Base-by-base conservation (phyloP, 2,329 filamentous ascomycete species). In the Sporothrix sp. region DNA sequence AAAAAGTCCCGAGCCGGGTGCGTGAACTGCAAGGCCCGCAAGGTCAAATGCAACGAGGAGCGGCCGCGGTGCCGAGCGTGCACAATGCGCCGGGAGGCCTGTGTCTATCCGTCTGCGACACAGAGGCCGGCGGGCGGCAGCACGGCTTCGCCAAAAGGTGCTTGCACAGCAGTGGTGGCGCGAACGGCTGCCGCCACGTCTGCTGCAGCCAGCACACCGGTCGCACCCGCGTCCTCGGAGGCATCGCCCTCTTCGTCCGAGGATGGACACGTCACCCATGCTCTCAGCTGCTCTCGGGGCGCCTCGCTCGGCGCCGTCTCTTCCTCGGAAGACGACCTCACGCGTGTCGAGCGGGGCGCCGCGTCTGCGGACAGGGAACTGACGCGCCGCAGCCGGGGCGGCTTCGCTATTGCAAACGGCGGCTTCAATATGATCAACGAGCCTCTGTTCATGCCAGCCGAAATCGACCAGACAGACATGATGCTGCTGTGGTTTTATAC, bases 401-500 rank as follows among this genome's bases (percentile, higher is more conserved):
- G 43, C 18, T 30, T 8, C 14, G 14, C 18, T 3, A 6, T 60
- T 32, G 43, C 55, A 18, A 58, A 63, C 39, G 60, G 63, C 9
- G 53, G 64, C 42, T 61, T 59, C 56, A 40, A n/a, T 27, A 3
- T 53, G 7, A 20, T 53, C 5, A 7, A 33, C 3, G 66, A 71
- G 52, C 69, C 68, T 9, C 51, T 67, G 9, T 68, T 66, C 52
- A 57, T 60, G 9, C 63, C 70, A 1, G 52, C 53, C 1, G 61
- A 60, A 11, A 60, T 66, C 47, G 62, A 68, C 36, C 63, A 66
- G 28, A 56, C 64, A 23, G 74, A 79, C 53, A 74, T 79, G 72
- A 71, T 69, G 55, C 67, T 79, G 36, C 58, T 79, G 7, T 79
- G 75, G 74, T 75, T 76, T 58, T 79, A 76, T 58, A 73, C 71